These are phyloP conservation scores for Yarrowia galli DNA, from an alignment of 1,139 yeast genomes.

Conservation along the genomic window DNA sequence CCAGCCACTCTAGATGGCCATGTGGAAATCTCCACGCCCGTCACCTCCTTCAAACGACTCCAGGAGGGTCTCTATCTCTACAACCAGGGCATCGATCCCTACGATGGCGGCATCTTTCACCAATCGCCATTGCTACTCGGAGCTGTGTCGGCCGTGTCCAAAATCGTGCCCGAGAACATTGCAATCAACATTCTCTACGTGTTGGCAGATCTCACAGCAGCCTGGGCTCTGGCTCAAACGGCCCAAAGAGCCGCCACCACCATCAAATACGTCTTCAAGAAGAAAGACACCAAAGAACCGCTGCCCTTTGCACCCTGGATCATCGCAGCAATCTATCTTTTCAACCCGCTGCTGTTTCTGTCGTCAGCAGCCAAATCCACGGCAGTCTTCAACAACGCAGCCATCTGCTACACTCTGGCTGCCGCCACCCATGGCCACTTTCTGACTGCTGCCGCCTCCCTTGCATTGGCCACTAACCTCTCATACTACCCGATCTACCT, in stretches of 20 bases:
- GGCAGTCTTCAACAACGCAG: slow-evolving; percentile 63
- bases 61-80: slow-evolving; percentile 81
- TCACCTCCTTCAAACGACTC: slow-evolving; percentile 69
- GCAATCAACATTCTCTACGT: slow-evolving; percentile 53
- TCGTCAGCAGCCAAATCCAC: slow-evolving; percentile 77
- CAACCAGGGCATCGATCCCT: slow-evolving; percentile 67
- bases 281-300: slow-evolving; percentile 31
- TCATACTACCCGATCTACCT: slow-evolving; percentile 64
- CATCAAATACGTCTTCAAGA: slow-evolving; percentile 27
- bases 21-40: slow-evolving; percentile 82
- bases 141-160: slow-evolving; percentile 55
- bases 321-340: slow-evolving; percentile 64
- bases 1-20: slow-evolving; percentile 57
- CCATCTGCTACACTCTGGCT: slow-evolving; percentile 61
- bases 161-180: slow-evolving; percentile 42
- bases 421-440: slow-evolving; percentile 55
- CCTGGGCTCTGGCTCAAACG: slow-evolving; percentile 50
- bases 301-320: slow-evolving; percentile 44
- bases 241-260: slow-evolving; percentile 10
- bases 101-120: slow-evolving; percentile 86
- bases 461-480: slow-evolving; percentile 71
- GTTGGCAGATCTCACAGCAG: slow-evolving; percentile 54
- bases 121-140: slow-evolving; percentile 76
- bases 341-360: slow-evolving; percentile 79
- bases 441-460: slow-evolving; percentile 58